A percentile compares a stretch with the other conserved stretches of the same genome.
Evolutionary conservation across 345 rosid genomes (phyloP).

Genomic region (Syzygium aromaticum): DNA sequence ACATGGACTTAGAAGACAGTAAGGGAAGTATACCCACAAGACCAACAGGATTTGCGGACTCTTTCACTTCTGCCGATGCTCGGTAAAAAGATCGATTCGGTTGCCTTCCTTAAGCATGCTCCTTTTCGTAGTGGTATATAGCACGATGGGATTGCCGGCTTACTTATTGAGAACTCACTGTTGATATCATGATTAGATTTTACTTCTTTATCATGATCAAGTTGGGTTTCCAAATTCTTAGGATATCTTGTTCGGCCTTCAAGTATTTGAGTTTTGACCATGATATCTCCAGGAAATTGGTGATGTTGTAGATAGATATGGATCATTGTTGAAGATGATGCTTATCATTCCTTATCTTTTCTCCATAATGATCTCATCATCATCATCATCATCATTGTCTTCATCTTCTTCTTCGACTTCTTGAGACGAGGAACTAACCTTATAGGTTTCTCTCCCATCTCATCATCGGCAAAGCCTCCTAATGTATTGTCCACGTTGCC

Average conservation of each 20-base stretch:
- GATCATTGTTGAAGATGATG: background rate
- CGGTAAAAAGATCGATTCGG: constrained; percentile 18
- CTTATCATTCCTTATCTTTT: background rate
- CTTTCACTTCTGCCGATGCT: constrained; percentile 69
- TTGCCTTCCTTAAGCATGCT: background rate
- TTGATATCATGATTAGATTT: background rate
- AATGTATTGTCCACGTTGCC: background rate
- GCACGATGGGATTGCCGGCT: background rate
- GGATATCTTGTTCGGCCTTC: background rate
- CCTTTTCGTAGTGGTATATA: background rate
- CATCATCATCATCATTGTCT: background rate
- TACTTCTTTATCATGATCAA: background rate
- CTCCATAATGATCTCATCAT: background rate
- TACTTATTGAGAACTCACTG: background rate
- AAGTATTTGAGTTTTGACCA: background rate
- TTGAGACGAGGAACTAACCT: background rate
- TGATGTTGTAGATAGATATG: constrained; percentile 26
- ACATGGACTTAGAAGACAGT: constrained; percentile 49
- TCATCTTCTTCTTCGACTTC: too few relatives aligned
- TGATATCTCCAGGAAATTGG: background rate
- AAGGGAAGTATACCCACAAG: constrained; percentile 66
- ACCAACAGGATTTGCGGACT: constrained; percentile 65
- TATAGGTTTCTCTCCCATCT: background rate
- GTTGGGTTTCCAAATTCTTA: constrained; percentile 6
- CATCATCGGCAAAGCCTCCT: background rate